phyloP scores from a whole-genome alignment of 1,139 yeast species.

The Suhomyces kunorum region DNA sequence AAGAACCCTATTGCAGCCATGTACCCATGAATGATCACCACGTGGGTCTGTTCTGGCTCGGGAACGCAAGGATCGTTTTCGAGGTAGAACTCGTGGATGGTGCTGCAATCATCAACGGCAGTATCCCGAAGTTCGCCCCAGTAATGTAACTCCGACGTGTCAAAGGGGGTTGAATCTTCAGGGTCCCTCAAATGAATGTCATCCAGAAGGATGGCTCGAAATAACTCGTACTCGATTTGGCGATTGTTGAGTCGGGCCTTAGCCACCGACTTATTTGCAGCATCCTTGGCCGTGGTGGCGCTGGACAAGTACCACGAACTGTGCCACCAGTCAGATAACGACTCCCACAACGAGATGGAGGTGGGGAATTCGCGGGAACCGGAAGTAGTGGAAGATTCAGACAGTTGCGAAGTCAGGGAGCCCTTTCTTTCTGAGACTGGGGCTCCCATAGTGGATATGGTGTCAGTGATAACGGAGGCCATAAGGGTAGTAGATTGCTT shows the following conservation, averaged over 20 bases:
- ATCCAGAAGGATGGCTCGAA: slow-evolving; percentile 35
- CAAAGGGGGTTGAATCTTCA: background rate
- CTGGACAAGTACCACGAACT: slow-evolving; percentile 29
- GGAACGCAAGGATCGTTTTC: slow-evolving; percentile 25
- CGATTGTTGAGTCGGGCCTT: slow-evolving; percentile 30
- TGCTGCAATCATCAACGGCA: slow-evolving; percentile 30
- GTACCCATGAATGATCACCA: slow-evolving; percentile 47
- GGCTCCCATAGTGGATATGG: slow-evolving; percentile 20
- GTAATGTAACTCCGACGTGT: slow-evolving; percentile 1
- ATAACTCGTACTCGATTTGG: slow-evolving; percentile 38
- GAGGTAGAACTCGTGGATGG: slow-evolving; percentile 42
- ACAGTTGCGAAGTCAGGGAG: background rate
- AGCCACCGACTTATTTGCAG: slow-evolving; percentile 15
- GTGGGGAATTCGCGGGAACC: slow-evolving; percentile 6
- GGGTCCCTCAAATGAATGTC: slow-evolving; percentile 27
- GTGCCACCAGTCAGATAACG: slow-evolving; percentile 46
- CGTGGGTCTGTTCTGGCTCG: slow-evolving; percentile 22
- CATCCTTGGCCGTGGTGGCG: slow-evolving; percentile 16
- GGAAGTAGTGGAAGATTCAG: background rate
- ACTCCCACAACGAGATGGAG: slow-evolving; percentile 32
- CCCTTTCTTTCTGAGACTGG: slow-evolving; percentile 6
- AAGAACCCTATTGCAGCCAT: slow-evolving; percentile 52
- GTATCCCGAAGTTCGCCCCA: slow-evolving; percentile 35
- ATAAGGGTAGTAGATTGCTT: slow-evolving; percentile 1
- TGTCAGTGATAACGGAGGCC: slow-evolving; percentile 14